Evolutionary conservation across 306 rosid genomes (phyloP).

Genomic region (Geum urbanum): DNA sequence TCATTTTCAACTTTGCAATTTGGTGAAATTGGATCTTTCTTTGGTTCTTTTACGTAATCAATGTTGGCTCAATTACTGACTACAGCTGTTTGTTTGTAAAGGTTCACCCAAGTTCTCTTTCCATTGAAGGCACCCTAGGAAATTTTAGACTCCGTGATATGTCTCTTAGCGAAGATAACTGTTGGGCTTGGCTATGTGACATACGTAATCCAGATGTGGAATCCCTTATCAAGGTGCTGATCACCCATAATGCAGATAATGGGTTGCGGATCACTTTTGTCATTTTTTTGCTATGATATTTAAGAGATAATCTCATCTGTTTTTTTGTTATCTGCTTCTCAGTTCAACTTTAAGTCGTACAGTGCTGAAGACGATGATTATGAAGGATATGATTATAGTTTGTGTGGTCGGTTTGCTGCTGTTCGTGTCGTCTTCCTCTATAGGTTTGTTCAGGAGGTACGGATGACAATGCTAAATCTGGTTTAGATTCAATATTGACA

Average conservation of each 20-base stretch:
- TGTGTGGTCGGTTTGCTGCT: constrained; percentile 89
- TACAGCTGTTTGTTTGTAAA: constrained; percentile 26
- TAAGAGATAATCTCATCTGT: constrained; percentile 13
- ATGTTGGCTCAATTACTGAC: constrained; percentile 15
- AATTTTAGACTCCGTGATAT: constrained; percentile 85
- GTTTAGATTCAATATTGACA: constrained; percentile 1
- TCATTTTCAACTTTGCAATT: background rate
- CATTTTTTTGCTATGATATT: background rate
- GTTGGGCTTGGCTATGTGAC: constrained; percentile 98
- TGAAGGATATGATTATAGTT: constrained; percentile 83
- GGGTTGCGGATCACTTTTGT: constrained; percentile 6
- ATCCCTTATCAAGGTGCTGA: constrained; percentile 77
- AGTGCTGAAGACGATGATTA: constrained; percentile 76
- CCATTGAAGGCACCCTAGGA: constrained; percentile 87
- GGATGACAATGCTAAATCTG: constrained; percentile 14
- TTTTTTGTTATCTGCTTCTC: constrained; percentile 31
- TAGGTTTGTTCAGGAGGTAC: constrained; percentile 98
- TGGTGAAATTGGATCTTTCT: constrained; percentile 7
- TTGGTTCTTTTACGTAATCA: background rate
- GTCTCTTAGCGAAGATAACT: constrained; percentile 67
- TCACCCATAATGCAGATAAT: constrained; percentile 4
- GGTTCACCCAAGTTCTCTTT: constrained; percentile 93
- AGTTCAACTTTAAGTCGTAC: constrained; percentile 90
- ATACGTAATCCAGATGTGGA: constrained; percentile 91
- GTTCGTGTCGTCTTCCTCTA: constrained; percentile 93